Conservation (phyloP, 1,139 yeast genomes). For the Suhomyces bokatorum region DNA sequence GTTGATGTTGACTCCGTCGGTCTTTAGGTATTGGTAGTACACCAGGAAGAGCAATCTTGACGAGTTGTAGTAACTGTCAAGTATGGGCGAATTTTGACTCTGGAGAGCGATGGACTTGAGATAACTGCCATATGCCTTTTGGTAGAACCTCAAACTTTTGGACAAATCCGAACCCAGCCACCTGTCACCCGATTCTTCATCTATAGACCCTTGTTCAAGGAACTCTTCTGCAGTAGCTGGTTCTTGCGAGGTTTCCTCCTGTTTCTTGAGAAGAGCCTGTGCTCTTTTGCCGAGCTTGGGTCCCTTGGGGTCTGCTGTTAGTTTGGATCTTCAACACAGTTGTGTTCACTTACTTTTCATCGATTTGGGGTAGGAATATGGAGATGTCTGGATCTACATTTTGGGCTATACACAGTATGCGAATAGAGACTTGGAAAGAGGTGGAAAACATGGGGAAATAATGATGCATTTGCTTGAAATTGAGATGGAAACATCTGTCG, state of each 20-base stretch:
- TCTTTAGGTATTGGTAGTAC: constrained; percentile 42
- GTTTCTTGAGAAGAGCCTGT: constrained; percentile 14
- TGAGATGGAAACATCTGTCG: too few species aligned
- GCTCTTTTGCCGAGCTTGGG: constrained; percentile 26
- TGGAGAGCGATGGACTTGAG: constrained; percentile 27
- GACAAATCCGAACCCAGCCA: constrained; percentile 58
- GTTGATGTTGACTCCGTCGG: constrained; percentile 43
- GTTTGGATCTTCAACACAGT: background rate
- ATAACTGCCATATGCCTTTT: constrained; percentile 46
- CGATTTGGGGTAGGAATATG: background rate
- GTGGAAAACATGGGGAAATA: too few species aligned
- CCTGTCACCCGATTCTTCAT: constrained; percentile 59
- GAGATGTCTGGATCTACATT: background rate
- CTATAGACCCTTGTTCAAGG: constrained; percentile 47
- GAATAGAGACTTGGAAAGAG: too few species aligned
- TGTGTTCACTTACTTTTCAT: constrained; percentile 11
- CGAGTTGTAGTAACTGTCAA: constrained; percentile 50
- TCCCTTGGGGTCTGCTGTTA: constrained; percentile 14
- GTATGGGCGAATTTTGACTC: constrained; percentile 11
- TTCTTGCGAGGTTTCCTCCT: constrained; percentile 16
- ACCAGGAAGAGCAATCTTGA: constrained; percentile 52
- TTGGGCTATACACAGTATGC: background rate
- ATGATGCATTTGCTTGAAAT: too few species aligned
- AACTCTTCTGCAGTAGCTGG: constrained; percentile 47
- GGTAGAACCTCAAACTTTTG: constrained; percentile 54